Percentiles rank a stretch among this genome's conserved stretches.
These are phyloP conservation scores for Hemileccinum rubropunctum DNA, from an alignment of 768 basidiomycete genomes.

Conservation along the genomic window DNA sequence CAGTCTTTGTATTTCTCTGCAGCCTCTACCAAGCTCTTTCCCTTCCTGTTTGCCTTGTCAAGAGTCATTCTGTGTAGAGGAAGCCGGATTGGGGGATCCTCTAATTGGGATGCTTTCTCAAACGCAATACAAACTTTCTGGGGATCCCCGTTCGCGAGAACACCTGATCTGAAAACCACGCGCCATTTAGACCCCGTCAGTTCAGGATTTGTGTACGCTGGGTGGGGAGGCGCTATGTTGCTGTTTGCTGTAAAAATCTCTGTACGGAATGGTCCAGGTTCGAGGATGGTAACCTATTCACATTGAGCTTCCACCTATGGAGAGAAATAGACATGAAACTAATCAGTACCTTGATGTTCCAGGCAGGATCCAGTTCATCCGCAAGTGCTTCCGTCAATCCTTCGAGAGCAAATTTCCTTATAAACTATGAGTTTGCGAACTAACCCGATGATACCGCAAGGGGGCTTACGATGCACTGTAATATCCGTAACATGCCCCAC, in stretches of 20 bases:
- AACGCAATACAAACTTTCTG: conserved; percentile 21
- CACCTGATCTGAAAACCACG: background rate
- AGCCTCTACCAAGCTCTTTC: conserved; percentile 6
- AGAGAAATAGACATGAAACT: no score
- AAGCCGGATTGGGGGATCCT: conserved; percentile 21
- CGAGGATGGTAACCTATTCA: conserved; percentile 4
- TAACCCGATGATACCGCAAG: background rate
- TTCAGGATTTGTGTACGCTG: conserved; percentile 16
- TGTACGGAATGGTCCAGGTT: conserved; percentile 17
- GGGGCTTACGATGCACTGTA: conserved; percentile 28
- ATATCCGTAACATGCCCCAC: conserved; percentile 7
- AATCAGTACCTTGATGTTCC: conserved; percentile 19
- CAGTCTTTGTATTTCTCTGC: conserved; percentile 21
- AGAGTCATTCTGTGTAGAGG: conserved; percentile 14
- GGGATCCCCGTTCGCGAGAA: conserved; percentile 9
- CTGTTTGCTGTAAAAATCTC: background rate
- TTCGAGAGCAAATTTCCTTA: conserved; percentile 26
- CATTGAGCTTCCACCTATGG: background rate
- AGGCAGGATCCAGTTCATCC: conserved; percentile 24
- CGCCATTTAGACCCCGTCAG: conserved; percentile 11
- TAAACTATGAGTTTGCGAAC: background rate
- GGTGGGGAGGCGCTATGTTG: conserved; percentile 2
- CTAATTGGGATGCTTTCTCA: conserved; percentile 17
- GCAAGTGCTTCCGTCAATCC: conserved; percentile 25
- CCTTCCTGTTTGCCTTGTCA: conserved; percentile 7